A percentile compares a stretch with the other conserved stretches of the same genome.
These are phyloP conservation scores for Saccharomyces eubayanus DNA, from an alignment of 805 yeast species.

Conservation along the genomic window DNA sequence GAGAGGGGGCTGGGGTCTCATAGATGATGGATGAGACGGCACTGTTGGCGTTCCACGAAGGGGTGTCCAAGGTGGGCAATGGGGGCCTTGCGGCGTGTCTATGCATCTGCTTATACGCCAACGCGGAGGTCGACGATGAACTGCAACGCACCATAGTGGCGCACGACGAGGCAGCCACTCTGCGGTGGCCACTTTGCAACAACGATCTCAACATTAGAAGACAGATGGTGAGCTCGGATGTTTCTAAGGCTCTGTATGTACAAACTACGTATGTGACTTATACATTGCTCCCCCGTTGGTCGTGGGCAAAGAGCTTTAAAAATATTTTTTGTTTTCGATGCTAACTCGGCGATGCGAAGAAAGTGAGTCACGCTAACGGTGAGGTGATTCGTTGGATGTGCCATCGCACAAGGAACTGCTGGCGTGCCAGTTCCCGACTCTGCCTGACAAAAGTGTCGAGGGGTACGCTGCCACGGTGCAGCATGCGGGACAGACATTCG, in stretches of 20 bases:
- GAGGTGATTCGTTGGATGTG: conserved; percentile 36
- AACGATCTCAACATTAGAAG: conserved; percentile 11
- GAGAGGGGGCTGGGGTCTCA: conserved; percentile 62
- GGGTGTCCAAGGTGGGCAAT: conserved; percentile 86
- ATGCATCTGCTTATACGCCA: conserved; percentile 88
- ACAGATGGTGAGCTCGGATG: not conserved
- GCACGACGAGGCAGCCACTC: conserved; percentile 1
- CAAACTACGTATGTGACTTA: not conserved
- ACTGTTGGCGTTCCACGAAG: conserved; percentile 91
- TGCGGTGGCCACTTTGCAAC: conserved; percentile 8
- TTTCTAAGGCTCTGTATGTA: not conserved
- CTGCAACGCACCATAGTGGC: conserved; percentile 9
- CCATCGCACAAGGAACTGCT: conserved; percentile 49
- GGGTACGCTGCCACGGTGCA: conserved; percentile 14
- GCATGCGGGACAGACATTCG: conserved; percentile 35
- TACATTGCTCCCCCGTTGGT: not conserved
- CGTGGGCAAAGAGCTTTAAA: not conserved
- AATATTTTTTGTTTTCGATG: not conserved
- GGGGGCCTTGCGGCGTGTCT: conserved; percentile 82
- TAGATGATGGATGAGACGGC: conserved; percentile 93
- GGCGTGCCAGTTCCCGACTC: conserved; percentile 50
- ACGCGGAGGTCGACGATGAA: conserved; percentile 78
- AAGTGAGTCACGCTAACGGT: conserved; percentile 26
- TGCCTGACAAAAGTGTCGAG: conserved; percentile 30
- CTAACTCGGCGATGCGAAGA: not conserved